Evolutionary conservation across 352 stramenopile genomes (phyloP), one percentile per base, ranked within the genome.

Genomic region (Globisporangium echinulatum): DNA sequence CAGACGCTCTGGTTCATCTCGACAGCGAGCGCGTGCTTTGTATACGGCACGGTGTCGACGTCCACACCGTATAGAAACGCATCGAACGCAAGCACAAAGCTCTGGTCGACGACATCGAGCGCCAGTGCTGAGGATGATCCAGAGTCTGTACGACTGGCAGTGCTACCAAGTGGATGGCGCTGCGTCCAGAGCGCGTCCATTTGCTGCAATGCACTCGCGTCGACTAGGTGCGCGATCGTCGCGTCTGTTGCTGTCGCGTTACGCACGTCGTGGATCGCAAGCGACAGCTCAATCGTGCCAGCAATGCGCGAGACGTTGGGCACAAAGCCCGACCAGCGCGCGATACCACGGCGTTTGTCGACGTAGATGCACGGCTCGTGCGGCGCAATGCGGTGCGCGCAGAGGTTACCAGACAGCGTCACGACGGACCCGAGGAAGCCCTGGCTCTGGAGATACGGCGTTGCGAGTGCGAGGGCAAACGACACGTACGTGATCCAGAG

Each of bases 1-100:
- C 85, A 94, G 4, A 90, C 64, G 63, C 75, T 94, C 51, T 88
- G 85, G 59, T 94, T 92, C 38, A 53, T 70, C 48, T 91, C 72
- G n/a, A 76, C 69, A 4, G 70, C 63, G 36, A 94, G 69, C 37
- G 72, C 72, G 39, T 80, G 63, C 55, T 79, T 88, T 38, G 75
- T 53, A 19, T 59, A 62, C 1, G 75, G 74, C 7, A 55, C 58
- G 3, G 67, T 52, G 43, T 79, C 65, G 3, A 81, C 70, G 25
- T 86, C 64, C 36, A 89, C 72, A 3, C 82, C 82, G 52, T 88
- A 94, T 14, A 94, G 66, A 10, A 67, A 79, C 40, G 75, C 63
- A 63, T 89, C 80, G 58, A 87, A 92, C n/a, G 68, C 70, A 53
- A 94, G 62, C 15, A 75, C 74, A 60, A 87, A 91, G 40, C 80